A percentile compares a stretch with the other conserved stretches of the same genome.
These are phyloP conservation scores for Dujonia santamariae DNA, from an alignment of 1,139 yeast species.

Conservation along the genomic window DNA sequence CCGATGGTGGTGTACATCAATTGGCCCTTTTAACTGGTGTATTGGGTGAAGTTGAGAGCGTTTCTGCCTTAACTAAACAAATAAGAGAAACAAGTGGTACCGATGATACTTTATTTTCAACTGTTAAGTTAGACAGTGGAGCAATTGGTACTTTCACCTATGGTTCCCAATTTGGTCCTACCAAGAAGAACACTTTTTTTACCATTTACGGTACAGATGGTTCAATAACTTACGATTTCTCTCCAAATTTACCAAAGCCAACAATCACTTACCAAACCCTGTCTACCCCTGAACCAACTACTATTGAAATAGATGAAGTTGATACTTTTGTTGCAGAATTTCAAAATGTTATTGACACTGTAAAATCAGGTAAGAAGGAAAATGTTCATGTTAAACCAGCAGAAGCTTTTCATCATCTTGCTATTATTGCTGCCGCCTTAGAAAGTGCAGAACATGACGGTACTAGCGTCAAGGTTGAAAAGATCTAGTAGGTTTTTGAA, in stretches of 20 bases:
- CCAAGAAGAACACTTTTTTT: conserved; percentile 64
- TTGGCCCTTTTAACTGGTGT: conserved; percentile 79
- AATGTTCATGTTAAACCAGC: conserved; percentile 61
- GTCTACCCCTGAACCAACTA: conserved; percentile 37
- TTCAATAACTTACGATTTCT: conserved; percentile 60
- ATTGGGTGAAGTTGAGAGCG: conserved; percentile 68
- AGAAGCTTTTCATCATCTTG: conserved; percentile 86
- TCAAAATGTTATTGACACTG: conserved; percentile 69
- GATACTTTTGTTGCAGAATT: conserved; percentile 58
- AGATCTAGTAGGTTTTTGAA: too few species aligned
- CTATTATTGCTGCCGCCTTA: conserved; percentile 80
- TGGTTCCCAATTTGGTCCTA: conserved; percentile 87
- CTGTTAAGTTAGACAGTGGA: conserved; percentile 56
- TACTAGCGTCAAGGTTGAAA: conserved; percentile 48
- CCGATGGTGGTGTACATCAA: conserved; percentile 97
- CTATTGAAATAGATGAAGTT: conserved; percentile 59
- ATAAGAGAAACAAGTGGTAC: conserved; percentile 73
- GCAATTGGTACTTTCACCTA: conserved; percentile 85
- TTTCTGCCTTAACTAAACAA: conserved; percentile 74
- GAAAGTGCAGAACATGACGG: conserved; percentile 67
- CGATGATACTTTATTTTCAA: conserved; percentile 74
- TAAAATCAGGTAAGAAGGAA: conserved; percentile 58
- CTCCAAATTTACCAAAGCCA: conserved; percentile 47
- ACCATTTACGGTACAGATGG: conserved; percentile 79
- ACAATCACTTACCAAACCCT: conserved; percentile 49